Conservation (phyloP, 2,329 filamentous ascomycete genomes). For the Teratosphaeria gauchensis region DNA sequence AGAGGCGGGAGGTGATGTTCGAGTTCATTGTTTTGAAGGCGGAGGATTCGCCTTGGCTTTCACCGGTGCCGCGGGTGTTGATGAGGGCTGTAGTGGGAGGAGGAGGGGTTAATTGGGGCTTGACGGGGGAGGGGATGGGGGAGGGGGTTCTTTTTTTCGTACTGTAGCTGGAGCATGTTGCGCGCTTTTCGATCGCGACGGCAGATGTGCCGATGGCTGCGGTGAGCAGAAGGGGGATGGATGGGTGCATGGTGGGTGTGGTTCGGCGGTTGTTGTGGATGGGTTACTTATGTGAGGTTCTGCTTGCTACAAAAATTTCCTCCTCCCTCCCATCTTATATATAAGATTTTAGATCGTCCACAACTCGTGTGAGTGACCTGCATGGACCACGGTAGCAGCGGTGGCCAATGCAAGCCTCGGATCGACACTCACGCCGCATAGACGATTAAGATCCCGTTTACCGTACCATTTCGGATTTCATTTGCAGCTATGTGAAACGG, state of each 20-base stretch:
- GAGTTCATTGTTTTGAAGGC: slow-evolving; percentile 28
- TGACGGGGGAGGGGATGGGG: background rate
- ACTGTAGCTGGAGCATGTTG: background rate
- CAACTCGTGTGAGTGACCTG: too few relatives aligned
- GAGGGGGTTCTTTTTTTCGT: too few relatives aligned
- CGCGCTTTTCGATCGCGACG: slow-evolving; percentile 2
- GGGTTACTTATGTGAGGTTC: background rate
- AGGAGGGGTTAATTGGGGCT: background rate
- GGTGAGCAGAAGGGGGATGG: background rate
- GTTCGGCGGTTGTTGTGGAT: background rate
- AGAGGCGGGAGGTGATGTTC: slow-evolving; percentile 16
- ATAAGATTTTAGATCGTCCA: too few relatives aligned
- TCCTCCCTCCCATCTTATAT: too few relatives aligned
- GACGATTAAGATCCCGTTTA: too few relatives aligned
- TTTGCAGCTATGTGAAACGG: too few relatives aligned
- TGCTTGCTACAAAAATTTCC: background rate
- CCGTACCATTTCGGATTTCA: too few relatives aligned
- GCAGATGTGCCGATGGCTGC: background rate
- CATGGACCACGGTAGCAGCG: too few relatives aligned
- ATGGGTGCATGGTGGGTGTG: background rate
- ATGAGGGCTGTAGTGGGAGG: slow-evolving; percentile 10
- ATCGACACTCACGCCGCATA: too few relatives aligned
- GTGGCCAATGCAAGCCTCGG: too few relatives aligned
- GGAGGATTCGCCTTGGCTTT: slow-evolving; percentile 15
- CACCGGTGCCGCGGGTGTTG: slow-evolving; percentile 19